Conservation (phyloP, 176 grass and related monocot genomes). For the Oryza punctata region DNA sequence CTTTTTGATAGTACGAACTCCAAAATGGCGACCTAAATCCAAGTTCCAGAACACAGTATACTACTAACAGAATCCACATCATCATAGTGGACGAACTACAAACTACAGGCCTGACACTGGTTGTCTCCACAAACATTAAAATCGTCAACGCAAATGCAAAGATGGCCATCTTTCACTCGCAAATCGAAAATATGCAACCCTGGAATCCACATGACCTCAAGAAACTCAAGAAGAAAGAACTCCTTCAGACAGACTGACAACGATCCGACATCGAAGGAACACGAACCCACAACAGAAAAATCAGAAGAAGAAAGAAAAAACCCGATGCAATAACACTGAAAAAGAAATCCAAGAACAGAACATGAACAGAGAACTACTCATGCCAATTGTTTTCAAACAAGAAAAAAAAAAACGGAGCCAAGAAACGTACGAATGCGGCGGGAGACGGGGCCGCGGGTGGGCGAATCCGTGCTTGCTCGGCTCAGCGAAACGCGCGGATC, state of each 20-base stretch:
- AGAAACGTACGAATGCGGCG: conserved; percentile 44
- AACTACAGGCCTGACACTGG: neutral
- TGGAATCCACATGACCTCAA: neutral
- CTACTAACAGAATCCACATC: neutral
- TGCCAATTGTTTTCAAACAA: conserved; percentile 20
- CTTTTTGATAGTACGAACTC: neutral
- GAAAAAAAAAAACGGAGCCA: conserved; percentile 24
- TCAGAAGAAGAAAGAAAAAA: neutral
- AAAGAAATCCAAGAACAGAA: neutral
- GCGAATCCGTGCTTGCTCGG: conserved; percentile 27
- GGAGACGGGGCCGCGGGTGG: neutral
- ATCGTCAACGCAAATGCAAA: conserved; percentile 21
- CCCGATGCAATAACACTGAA: neutral
- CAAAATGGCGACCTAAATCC: neutral
- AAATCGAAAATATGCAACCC: neutral
- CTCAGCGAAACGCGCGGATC: conserved; percentile 20
- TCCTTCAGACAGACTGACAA: neutral
- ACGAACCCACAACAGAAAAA: conserved; percentile 13
- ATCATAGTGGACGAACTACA: neutral
- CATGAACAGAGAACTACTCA: conserved; percentile 15
- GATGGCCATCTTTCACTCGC: neutral
- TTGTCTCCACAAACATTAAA: conserved; percentile 20
- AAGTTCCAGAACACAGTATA: neutral
- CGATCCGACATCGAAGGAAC: neutral
- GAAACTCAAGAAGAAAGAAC: neutral